phyloP scores from a whole-genome alignment of 176 grass and related monocot genomes.

The Bromus sterilis region DNA sequence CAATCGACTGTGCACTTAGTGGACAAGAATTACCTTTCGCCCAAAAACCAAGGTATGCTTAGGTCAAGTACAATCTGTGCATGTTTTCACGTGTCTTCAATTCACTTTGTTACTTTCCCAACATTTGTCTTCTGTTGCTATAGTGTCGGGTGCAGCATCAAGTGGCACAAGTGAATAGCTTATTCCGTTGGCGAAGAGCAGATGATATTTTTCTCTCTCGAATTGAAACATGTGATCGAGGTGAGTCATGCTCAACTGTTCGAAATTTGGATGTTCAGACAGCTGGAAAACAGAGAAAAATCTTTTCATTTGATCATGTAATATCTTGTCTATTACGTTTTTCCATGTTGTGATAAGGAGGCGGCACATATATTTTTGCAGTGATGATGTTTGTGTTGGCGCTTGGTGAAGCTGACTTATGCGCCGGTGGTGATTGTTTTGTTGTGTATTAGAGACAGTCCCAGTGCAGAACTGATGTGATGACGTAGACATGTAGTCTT shows the following conservation, averaged over 20 bases:
- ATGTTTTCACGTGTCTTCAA: neutral
- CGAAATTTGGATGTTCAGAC: neutral
- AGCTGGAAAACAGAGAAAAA: neutral
- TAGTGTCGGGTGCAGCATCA: constrained; percentile 95
- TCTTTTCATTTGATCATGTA: neutral
- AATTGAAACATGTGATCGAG: neutral
- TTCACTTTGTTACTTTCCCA: neutral
- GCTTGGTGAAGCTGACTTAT: neutral
- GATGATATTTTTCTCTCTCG: neutral
- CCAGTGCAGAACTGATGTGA: no score
- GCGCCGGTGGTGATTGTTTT: neutral
- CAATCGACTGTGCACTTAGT: constrained; percentile 82
- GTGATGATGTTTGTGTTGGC: neutral
- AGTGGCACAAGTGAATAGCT: constrained; percentile 62
- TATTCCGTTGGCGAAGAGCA: neutral
- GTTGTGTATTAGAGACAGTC: neutral
- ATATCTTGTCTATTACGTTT: neutral
- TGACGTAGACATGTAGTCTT: no score
- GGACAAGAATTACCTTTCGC: constrained; percentile 43
- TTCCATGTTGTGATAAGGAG: neutral
- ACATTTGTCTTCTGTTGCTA: neutral
- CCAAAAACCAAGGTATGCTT: constrained; percentile 53
- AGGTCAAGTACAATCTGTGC: neutral
- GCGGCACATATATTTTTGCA: neutral
- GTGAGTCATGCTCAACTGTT: neutral